Conservation (phyloP, 257 asterid genomes). For the Phtheirospermum japonicum region DNA sequence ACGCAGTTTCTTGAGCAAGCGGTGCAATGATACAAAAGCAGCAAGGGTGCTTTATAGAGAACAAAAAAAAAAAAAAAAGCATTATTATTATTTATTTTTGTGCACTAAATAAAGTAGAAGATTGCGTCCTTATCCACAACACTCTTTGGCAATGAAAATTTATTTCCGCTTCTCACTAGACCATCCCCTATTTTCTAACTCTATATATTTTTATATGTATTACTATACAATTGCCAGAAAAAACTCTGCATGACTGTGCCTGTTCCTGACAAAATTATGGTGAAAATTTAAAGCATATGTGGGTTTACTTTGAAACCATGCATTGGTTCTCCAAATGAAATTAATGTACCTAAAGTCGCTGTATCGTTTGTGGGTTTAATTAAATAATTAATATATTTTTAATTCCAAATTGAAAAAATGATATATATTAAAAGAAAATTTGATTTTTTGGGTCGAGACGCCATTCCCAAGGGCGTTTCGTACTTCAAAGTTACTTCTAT, state of each 20-base stretch:
- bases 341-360: background rate
- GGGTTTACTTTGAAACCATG: background rate
- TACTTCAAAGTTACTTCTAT: no score
- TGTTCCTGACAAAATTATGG: no score
- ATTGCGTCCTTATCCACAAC: conserved; percentile 38
- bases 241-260: no score
- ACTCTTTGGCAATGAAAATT: background rate
- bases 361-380: no score
- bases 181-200: no score
- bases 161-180: background rate
- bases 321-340: background rate
- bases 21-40: conserved; percentile 7
- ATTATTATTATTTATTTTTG: background rate
- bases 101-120: background rate
- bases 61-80: background rate
- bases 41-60: conserved; percentile 29
- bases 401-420: no score
- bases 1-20: conserved; percentile 22
- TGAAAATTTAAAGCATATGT: no score
- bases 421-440: no score
- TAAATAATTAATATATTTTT: no score
- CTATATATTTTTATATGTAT: background rate
- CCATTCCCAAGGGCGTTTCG: no score
- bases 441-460: no score
- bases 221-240: no score